Evolutionary conservation across 257 asterid species (phyloP).

Genomic region (Linderniella brevidens): DNA sequence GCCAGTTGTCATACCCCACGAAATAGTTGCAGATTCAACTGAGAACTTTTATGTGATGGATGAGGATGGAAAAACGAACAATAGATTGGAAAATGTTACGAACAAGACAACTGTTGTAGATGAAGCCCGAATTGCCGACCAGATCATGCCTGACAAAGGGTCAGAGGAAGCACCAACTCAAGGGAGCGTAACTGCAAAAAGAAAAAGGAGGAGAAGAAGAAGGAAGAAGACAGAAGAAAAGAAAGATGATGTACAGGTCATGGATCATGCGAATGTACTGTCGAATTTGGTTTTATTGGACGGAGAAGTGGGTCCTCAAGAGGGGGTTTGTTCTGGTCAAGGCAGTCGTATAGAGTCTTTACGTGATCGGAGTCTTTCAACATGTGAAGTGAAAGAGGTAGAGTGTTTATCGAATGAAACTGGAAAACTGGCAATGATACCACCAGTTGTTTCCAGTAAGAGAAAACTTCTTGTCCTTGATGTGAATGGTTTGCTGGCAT

Average conservation of each 20-base stretch:
- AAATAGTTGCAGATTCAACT: conserved; percentile 11
- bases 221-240: conserved; percentile 10
- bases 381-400: conserved; percentile 14
- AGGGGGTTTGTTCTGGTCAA: conserved; percentile 16
- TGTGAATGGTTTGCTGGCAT: conserved; percentile 79
- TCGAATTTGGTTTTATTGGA: conserved; percentile 18
- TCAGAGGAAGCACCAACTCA: conserved; percentile 11
- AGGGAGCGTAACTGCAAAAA: conserved; percentile 12
- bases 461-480: conserved; percentile 84
- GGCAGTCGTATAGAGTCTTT: conserved; percentile 12
- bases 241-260: conserved; percentile 10
- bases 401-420: conserved; percentile 10
- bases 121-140: conserved; percentile 12
- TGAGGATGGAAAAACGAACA: conserved; percentile 10
- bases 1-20: conserved; percentile 14
- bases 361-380: conserved; percentile 11
- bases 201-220: conserved; percentile 14
- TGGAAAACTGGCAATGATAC: conserved; percentile 11
- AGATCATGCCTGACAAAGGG: conserved; percentile 12
- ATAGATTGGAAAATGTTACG: background rate
- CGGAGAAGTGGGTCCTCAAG: conserved; percentile 12
- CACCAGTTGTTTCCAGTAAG: conserved; percentile 12
- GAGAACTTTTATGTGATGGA: conserved; percentile 14
- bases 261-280: conserved; percentile 14
- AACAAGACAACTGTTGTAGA: conserved; percentile 3